Evolutionary conservation across 192 early-diverging fungal species (phyloP).

Genomic region (Podila epigama): DNA sequence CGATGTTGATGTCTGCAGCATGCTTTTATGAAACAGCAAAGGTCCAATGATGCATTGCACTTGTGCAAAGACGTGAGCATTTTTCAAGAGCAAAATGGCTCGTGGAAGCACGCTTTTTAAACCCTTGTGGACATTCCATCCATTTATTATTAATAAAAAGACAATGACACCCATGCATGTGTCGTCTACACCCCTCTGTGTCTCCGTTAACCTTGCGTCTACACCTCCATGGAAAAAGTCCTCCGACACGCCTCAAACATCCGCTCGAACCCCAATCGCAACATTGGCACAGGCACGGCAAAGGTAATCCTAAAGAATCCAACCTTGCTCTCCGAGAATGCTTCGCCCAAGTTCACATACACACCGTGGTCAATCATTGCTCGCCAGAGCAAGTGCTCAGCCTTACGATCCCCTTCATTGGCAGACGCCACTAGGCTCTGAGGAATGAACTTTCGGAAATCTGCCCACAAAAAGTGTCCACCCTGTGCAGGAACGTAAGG

Average conservation of each 20-base stretch:
- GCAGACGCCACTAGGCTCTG: conserved; percentile 3
- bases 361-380: conserved; percentile 60
- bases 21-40: too few relatives aligned
- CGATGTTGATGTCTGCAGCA: too few relatives aligned
- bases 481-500: conserved; percentile 67
- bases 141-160: too few relatives aligned
- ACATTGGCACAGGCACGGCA: conserved; percentile 52
- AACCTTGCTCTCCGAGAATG: conserved; percentile 63
- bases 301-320: conserved; percentile 77
- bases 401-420: conserved; percentile 23
- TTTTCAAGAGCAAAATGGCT: too few relatives aligned
- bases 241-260: conserved; percentile 45
- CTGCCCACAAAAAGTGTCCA: conserved; percentile 78
- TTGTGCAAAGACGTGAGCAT: too few relatives aligned
- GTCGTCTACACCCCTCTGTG: too few relatives aligned
- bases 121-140: too few relatives aligned
- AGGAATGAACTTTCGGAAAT: conserved; percentile 52
- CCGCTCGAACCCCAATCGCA: conserved; percentile 59
- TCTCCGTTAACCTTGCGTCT: too few relatives aligned
- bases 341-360: conserved; percentile 72
- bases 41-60: too few relatives aligned
- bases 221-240: too few relatives aligned
- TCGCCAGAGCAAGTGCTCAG: conserved; percentile 61
- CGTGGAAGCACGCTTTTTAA: too few relatives aligned
- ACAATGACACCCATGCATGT: too few relatives aligned